phyloP scores from a whole-genome alignment of 2,329 filamentous ascomycete genomes.

The Microdochium nivale region DNA sequence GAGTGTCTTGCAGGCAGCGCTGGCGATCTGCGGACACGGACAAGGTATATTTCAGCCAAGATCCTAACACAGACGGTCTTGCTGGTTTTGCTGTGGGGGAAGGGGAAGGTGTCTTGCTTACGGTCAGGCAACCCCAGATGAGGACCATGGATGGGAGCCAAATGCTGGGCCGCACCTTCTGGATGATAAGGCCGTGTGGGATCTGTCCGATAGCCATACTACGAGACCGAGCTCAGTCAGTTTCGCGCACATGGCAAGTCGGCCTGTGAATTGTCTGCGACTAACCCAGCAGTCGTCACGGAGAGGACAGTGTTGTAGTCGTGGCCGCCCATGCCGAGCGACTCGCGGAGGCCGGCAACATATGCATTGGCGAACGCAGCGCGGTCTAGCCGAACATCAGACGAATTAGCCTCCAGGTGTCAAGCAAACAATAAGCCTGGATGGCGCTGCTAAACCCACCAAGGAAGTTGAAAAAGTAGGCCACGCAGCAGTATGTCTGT shows the following conservation, averaged over 20 bases:
- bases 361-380: background rate
- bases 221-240: conserved; percentile 15
- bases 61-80: background rate
- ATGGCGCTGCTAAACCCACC: too few species aligned
- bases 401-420: background rate
- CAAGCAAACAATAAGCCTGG: background rate
- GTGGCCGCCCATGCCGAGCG: conserved; percentile 12
- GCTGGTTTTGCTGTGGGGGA: conserved; percentile 10
- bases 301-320: conserved; percentile 5
- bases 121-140: conserved; percentile 52
- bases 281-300: background rate
- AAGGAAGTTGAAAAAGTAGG: conserved; percentile 9
- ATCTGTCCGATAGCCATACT: conserved; percentile 43
- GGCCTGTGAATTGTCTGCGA: too few species aligned
- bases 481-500: conserved; percentile 20
- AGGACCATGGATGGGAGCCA: conserved; percentile 58
- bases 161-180: conserved; percentile 53
- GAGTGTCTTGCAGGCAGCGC: conserved; percentile 40
- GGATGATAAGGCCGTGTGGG: conserved; percentile 51
- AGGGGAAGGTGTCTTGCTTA: conserved; percentile 9
- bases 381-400: background rate
- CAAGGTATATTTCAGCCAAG: background rate
- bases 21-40: conserved; percentile 33
- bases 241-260: too few species aligned
- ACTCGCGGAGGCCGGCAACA: background rate